Evolutionary conservation across 768 basidiomycete species (phyloP).

Genomic region (Amanita pallidorosea): DNA sequence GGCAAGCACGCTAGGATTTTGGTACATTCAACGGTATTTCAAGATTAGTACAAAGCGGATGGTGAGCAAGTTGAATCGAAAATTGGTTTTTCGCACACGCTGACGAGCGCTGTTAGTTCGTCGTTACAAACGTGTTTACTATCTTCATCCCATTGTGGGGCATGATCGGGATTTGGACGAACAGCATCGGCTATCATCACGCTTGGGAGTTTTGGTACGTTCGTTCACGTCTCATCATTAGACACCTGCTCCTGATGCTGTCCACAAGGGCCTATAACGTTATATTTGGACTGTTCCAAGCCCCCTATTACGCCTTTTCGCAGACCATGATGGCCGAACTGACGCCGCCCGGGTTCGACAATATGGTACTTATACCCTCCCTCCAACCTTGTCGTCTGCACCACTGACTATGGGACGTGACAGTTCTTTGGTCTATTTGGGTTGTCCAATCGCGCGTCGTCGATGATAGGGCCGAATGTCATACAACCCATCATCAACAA

Average conservation of each 20-base stretch:
- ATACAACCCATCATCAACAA: conserved; percentile 74
- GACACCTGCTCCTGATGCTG: background rate
- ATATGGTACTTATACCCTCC: conserved; percentile 30
- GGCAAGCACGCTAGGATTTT: conserved; percentile 62
- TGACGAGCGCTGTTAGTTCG: conserved; percentile 35
- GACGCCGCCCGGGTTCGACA: conserved; percentile 79
- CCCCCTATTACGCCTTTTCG: conserved; percentile 80
- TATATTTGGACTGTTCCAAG: conserved; percentile 73
- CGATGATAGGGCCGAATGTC: conserved; percentile 80
- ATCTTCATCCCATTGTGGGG: conserved; percentile 79
- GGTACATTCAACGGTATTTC: conserved; percentile 75
- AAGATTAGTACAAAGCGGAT: conserved; percentile 76
- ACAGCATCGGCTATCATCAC: conserved; percentile 68
- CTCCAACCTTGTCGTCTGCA: background rate
- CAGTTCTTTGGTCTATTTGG: conserved; percentile 86
- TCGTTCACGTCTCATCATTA: background rate
- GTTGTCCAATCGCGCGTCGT: conserved; percentile 76
- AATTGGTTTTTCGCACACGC: background rate
- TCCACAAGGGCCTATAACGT: conserved; percentile 64
- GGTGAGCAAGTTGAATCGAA: conserved; percentile 26
- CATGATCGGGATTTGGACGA: conserved; percentile 78
- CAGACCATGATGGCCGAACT: conserved; percentile 88
- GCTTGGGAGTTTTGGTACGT: conserved; percentile 77
- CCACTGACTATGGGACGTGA: background rate
- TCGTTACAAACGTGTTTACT: conserved; percentile 66